Percentiles rank a stretch among this genome's conserved stretches.
These are phyloP conservation scores for Blumeria graminis DNA, from an alignment of 2,329 filamentous ascomycete species.

Conservation along the genomic window DNA sequence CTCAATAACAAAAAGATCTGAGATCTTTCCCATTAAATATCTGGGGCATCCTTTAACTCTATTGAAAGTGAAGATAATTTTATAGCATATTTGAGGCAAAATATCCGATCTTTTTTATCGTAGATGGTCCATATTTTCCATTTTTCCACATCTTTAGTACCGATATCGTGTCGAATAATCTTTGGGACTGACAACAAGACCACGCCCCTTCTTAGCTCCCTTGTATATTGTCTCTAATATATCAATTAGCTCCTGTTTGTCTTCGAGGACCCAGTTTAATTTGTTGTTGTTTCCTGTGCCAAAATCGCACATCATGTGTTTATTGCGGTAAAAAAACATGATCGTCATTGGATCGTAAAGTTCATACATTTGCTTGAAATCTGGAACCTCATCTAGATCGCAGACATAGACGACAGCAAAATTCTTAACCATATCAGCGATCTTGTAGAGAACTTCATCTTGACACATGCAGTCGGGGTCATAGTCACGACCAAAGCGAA, in stretches of 20 bases:
- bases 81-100: too few species aligned
- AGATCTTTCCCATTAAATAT: too few species aligned
- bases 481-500: conserved; percentile 75
- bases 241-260: conserved; percentile 96
- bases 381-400: conserved; percentile 72
- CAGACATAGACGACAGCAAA: conserved; percentile 84
- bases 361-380: conserved; percentile 93
- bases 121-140: background rate
- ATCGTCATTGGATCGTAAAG: conserved; percentile 80
- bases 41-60: too few species aligned
- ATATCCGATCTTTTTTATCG: too few species aligned
- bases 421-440: conserved; percentile 83
- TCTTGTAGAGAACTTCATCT: conserved; percentile 59
- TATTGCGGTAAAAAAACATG: conserved; percentile 97
- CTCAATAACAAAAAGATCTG: too few species aligned
- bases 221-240: conserved; percentile 96
- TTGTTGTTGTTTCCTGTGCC: conserved; percentile 99
- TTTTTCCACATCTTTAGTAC: conserved; percentile 1
- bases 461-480: conserved; percentile 61
- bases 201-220: conserved; percentile 92
- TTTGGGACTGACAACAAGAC: conserved; percentile 91
- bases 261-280: conserved; percentile 84
- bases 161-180: conserved; percentile 16
- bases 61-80: too few species aligned
- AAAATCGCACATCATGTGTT: conserved; percentile 97